Evolutionary conservation across 2,329 filamentous ascomycete genomes (phyloP), one percentile per base, ranked within the genome.

Genomic region (Cadophora malorum): DNA sequence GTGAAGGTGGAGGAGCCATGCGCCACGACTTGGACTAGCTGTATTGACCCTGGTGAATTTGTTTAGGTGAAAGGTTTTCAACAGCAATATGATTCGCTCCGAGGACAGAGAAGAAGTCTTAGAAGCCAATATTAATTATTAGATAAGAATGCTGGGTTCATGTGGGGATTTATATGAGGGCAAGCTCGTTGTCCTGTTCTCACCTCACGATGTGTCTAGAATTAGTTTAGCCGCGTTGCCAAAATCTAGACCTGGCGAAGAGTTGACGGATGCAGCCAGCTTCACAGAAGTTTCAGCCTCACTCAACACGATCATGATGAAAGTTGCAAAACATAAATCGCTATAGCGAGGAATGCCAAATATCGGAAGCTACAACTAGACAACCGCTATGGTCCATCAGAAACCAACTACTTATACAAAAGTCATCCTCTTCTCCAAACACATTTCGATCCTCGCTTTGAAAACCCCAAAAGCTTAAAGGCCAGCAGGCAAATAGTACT

Each of bases 401-500:
- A 16, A 16, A 19, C 21, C 2, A 59, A 19, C 5, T 59, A 59
- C 56, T 59, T 31, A 25, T 45, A 59, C 35, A 59, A 28, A 59
- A n/a, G 35, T n/a, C n/a, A 31, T 38, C n/a, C 55, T 58, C 35
- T 58, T n/a, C 14, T 62, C 45, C 25, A 45, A n/a, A 60, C 19
- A 33, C 21, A 41, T 62, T 38, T 19, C 28, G 8, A 9, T 58
- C 19, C 25, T 28, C 21, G 45, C 50, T 4, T 1, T 31, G 8
- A 58, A 63, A 52, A 19, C 12, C 21, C 35, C 8, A 35, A 35
- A 49, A 33, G 25, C 33, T 67, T 35, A 72, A 53, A 72, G 60
- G 7, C 71, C 67, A 63, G 70, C 67, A 23, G 85, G 85, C 71
- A 80, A 79, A 74, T 91, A 95, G 75, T 94, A 96, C 70, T 90